Base-by-base conservation (phyloP, 1,139 yeast species). In the Hyphopichia wangnamkhiaoensis region DNA sequence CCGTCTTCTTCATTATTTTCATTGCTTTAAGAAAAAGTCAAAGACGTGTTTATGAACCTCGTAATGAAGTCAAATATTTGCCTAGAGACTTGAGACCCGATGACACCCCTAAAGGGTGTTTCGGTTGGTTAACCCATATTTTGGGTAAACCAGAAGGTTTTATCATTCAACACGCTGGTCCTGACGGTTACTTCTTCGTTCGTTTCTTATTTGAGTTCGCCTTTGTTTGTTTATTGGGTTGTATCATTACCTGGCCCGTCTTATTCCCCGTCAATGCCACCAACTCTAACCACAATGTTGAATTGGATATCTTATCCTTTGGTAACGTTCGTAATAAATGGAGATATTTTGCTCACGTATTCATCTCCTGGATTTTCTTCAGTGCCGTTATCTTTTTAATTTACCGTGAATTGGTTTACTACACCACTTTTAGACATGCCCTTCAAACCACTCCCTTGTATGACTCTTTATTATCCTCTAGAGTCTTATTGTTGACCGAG, bases 251-350 rank as follows among this genome's bases (percentile, higher is more conserved):
- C 14, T 80, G 88, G 79, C 93, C 96, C 21, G 78, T 93, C 42
- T 68, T 93, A 43, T 71, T 93, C 46, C 94, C 98, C 0, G 84
- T 93, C 37, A 88, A 90, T 60, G 95, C 94, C 12, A 82, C 95
- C 7, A 83, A 87, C 47, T 93, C 95, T 16, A 71, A 71, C 36
- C 68, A 71, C 30, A 64, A 68, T 26, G 46, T 61, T 10, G 81
- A 57, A 12, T 76, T 84, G 40, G 82, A 83, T 50, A 66, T 76
- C 33, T 62, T 85, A 41, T 64, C 86, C 3, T 79, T 79, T 47
- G 73, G 87, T 26, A 84, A 85, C 52, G 84, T 90, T 40, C 68
- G 65, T 12, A 65, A 81, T 48, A 72, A 76, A 42, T 74, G 77
- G 59, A 70, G 87, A 57, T 80, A 71, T 47, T 83, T 78, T 55